phyloP scores from a whole-genome alignment of 2,329 filamentous ascomycete genomes.

The Claviceps pazoutovae region DNA sequence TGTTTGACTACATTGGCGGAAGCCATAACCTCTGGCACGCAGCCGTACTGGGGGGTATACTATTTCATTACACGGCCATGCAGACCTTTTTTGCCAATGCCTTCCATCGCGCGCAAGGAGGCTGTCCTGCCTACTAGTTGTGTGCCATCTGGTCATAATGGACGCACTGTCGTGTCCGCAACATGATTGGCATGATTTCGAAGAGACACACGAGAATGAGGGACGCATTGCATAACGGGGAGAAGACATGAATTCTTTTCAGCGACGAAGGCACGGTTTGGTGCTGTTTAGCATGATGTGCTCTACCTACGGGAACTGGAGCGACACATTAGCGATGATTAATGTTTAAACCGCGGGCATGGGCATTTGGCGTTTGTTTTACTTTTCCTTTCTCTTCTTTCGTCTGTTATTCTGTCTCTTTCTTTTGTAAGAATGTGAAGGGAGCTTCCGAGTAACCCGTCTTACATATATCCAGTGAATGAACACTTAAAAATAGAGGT shows the following conservation, averaged over 20 bases:
- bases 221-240: not conserved
- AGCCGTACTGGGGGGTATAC: conserved; percentile 82
- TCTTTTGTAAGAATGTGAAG: not conserved
- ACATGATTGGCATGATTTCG: not conserved
- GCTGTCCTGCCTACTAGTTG: conserved; percentile 40
- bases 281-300: not conserved
- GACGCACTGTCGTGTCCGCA: not conserved
- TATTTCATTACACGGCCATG: conserved; percentile 97
- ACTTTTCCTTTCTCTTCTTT: not conserved
- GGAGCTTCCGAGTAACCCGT: not conserved
- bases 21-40: conserved; percentile 98
- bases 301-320: not conserved
- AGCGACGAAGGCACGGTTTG: not conserved
- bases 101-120: conserved; percentile 51
- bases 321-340: not conserved
- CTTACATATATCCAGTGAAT: not conserved
- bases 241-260: not conserved
- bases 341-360: not conserved
- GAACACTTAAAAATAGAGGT: not conserved
- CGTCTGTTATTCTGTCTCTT: not conserved
- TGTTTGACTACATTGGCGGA: conserved; percentile 89
- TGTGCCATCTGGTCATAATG: not conserved
- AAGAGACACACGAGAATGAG: not conserved
- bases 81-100: conserved; percentile 79
- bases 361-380: not conserved